These are phyloP conservation scores for Picochlorum sp. DNA, from an alignment of 139 green algal genomes.

Conservation along the genomic window DNA sequence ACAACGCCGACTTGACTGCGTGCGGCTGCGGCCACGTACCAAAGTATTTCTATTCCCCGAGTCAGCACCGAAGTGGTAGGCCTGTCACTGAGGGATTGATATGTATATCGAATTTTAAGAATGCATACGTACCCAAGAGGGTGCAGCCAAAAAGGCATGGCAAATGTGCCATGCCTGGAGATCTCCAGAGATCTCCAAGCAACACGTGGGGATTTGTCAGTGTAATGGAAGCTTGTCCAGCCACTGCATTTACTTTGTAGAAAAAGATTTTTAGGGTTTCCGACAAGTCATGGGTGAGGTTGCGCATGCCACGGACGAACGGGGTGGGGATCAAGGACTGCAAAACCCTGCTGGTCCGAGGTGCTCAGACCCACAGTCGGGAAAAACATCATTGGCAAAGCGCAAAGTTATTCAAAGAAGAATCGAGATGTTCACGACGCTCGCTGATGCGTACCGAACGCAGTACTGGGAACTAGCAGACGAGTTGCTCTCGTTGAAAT, in stretches of 20 bases:
- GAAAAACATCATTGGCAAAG: not conserved
- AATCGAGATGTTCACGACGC: not conserved
- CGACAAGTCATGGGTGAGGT: too few relatives aligned
- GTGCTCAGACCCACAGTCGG: not conserved
- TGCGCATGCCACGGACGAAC: too few relatives aligned
- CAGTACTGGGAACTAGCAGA: not conserved
- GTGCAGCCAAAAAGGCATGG: not conserved
- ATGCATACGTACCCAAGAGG: not conserved
- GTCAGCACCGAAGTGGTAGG: conserved; percentile 23
- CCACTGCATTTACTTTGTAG: too few relatives aligned
- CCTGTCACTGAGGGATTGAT: conserved; percentile 34
- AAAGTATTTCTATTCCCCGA: conserved; percentile 25
- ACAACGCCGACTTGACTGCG: too few relatives aligned
- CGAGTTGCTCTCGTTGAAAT: not conserved
- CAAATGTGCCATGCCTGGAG: too few relatives aligned
- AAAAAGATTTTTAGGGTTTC: too few relatives aligned
- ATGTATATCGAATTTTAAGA: not conserved
- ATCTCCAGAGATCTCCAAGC: too few relatives aligned
- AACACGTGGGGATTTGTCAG: too few relatives aligned
- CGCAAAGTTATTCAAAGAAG: not conserved
- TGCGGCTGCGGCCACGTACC: not conserved
- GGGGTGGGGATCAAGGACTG: too few relatives aligned
- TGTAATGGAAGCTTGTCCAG: too few relatives aligned
- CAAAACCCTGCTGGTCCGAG: too few relatives aligned
- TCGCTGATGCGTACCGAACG: not conserved